These are phyloP conservation scores for Candida tallmaniae DNA, from an alignment of 805 yeast species.

Conservation along the genomic window DNA sequence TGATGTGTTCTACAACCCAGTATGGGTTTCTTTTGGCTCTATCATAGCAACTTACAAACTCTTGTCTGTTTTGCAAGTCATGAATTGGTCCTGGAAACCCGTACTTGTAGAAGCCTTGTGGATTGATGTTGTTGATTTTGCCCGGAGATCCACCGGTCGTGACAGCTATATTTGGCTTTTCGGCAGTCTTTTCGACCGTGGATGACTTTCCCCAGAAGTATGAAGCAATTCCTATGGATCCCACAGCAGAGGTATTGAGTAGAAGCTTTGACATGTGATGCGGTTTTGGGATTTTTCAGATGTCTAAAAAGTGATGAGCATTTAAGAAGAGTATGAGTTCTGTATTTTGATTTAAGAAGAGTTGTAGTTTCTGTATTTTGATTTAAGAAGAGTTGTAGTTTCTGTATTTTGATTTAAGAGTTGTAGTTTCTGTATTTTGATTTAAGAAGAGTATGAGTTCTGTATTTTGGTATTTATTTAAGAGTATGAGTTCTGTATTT, in stretches of 20 bases:
- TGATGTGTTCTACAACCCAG: conserved; percentile 87
- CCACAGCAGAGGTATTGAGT: conserved; percentile 24
- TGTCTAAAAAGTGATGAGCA: too few species aligned
- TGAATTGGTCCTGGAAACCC: conserved; percentile 96
- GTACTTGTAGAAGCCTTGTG: conserved; percentile 78
- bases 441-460: too few species aligned
- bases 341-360: too few species aligned
- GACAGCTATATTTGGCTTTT: conserved; percentile 6
- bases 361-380: too few species aligned
- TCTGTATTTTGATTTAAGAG: too few species aligned
- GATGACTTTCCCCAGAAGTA: conserved; percentile 31
- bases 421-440: too few species aligned
- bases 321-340: too few species aligned
- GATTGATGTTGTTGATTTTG: conserved; percentile 47
- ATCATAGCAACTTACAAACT: conserved; percentile 83
- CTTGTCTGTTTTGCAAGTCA: conserved; percentile 68
- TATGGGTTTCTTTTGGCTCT: conserved; percentile 81
- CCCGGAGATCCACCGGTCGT: conserved; percentile 12
- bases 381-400: too few species aligned
- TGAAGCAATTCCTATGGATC: conserved; percentile 36
- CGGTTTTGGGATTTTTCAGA: too few species aligned
- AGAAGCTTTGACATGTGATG: conserved; percentile 25
- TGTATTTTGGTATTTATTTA: too few species aligned
- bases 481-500: too few species aligned
- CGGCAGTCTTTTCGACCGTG: conserved; percentile 4